A percentile compares a stretch with the other conserved stretches of the same genome.
These are phyloP conservation scores for Annulohypoxylon truncatum DNA, from an alignment of 2,329 filamentous ascomycete species.

Conservation along the genomic window DNA sequence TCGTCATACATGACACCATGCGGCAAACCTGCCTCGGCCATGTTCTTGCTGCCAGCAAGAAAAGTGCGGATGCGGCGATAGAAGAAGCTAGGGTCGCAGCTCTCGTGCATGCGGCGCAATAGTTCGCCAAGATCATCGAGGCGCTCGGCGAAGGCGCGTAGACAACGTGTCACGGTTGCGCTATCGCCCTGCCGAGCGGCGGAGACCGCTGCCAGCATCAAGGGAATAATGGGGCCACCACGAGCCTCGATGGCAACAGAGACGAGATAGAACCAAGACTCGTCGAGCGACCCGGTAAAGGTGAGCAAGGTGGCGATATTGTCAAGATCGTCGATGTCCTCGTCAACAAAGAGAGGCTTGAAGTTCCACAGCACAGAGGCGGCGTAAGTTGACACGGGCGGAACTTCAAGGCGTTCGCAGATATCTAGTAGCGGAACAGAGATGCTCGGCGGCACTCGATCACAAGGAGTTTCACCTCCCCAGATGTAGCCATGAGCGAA, in stretches of 20 bases:
- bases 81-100: conserved; percentile 93
- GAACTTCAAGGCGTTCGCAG: conserved; percentile 83
- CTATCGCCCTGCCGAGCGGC: conserved; percentile 79
- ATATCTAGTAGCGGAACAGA: conserved; percentile 84
- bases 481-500: conserved; percentile 97
- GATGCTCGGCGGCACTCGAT: conserved; percentile 82
- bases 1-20: conserved; percentile 89
- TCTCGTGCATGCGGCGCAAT: conserved; percentile 91
- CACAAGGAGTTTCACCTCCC: conserved; percentile 86
- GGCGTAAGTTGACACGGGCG: conserved; percentile 93
- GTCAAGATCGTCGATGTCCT: conserved; percentile 83
- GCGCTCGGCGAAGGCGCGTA: conserved; percentile 86
- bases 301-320: conserved; percentile 90
- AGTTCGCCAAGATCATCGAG: conserved; percentile 85
- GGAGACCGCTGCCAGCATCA: conserved; percentile 89
- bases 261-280: conserved; percentile 98
- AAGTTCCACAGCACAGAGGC: conserved; percentile 96
- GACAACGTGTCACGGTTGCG: conserved; percentile 76
- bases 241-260: conserved; percentile 96
- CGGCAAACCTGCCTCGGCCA: conserved; percentile 92
- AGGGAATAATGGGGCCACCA: conserved; percentile 84
- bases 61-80: conserved; percentile 97
- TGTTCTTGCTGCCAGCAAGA: conserved; percentile 96
- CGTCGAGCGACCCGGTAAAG: conserved; percentile 93
- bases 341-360: conserved; percentile 87